Percentiles rank a stretch among this genome's conserved stretches.
phyloP scores from a whole-genome alignment of 352 stramenopile species.

The Phytophthora agathidicida region DNA sequence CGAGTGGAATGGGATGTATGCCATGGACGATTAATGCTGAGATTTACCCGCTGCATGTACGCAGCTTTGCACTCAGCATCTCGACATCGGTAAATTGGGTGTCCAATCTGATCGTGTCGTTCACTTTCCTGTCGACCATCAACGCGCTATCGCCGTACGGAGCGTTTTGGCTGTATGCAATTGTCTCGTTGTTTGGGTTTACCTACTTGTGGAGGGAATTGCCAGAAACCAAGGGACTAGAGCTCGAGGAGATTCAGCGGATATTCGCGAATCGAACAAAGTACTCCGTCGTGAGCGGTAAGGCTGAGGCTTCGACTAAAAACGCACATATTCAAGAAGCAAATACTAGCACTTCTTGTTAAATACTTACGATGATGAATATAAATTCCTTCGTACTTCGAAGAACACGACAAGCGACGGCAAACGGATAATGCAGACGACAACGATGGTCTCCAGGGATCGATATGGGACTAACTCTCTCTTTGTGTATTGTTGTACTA shows the following conservation, averaged over 20 bases:
- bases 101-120: constrained; percentile 92
- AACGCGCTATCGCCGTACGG: constrained; percentile 56
- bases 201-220: constrained; percentile 81
- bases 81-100: constrained; percentile 94
- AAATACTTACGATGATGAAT: neutral
- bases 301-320: constrained; percentile 16
- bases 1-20: constrained; percentile 85
- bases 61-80: constrained; percentile 86
- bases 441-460: too few relatives aligned
- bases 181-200: constrained; percentile 72
- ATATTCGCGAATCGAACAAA: constrained; percentile 62
- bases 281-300: constrained; percentile 13
- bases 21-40: constrained; percentile 96
- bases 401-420: too few relatives aligned
- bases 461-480: too few relatives aligned
- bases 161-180: constrained; percentile 93
- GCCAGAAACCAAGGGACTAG: constrained; percentile 94
- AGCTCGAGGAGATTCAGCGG: constrained; percentile 92
- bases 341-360: neutral
- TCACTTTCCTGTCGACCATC: constrained; percentile 94
- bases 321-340: constrained; percentile 10
- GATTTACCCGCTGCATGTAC: constrained; percentile 92
- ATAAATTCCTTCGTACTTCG: too few relatives aligned
- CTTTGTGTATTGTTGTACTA: too few relatives aligned
- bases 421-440: too few relatives aligned